phyloP scores from a whole-genome alignment of 805 yeast species.

The Teunomyces funiuensis region DNA sequence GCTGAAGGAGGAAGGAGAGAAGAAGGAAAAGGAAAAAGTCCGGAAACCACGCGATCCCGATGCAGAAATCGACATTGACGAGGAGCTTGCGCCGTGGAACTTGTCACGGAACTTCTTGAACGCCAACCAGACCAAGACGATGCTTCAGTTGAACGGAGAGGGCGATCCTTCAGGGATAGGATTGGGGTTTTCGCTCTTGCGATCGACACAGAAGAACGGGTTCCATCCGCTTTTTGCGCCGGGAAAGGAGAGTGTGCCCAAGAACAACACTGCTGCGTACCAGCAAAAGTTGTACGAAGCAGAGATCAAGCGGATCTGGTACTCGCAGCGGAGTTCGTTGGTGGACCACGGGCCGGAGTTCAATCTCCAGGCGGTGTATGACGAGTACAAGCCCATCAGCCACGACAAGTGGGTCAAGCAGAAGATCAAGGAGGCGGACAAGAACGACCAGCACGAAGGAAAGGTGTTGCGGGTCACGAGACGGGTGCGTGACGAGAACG shows the following conservation, averaged over 20 bases:
- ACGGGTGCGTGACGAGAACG: slow-evolving; percentile 79
- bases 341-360: slow-evolving; percentile 36
- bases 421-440: slow-evolving; percentile 35
- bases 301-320: slow-evolving; percentile 88
- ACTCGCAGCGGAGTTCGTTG: slow-evolving; percentile 68
- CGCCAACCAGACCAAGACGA: slow-evolving; percentile 95
- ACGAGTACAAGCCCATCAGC: slow-evolving; percentile 37
- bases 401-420: slow-evolving; percentile 33
- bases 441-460: slow-evolving; percentile 29
- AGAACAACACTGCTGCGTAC: slow-evolving; percentile 41
- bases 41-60: slow-evolving; percentile 30
- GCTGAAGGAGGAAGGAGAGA: slow-evolving; percentile 20
- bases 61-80: slow-evolving; percentile 64
- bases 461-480: slow-evolving; percentile 58
- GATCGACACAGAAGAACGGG: slow-evolving; percentile 95
- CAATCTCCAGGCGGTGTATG: slow-evolving; percentile 35
- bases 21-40: slow-evolving; percentile 21
- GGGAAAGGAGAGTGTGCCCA: slow-evolving; percentile 37
- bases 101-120: slow-evolving; percentile 85
- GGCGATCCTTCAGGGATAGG: slow-evolving; percentile 95
- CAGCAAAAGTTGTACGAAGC: slow-evolving; percentile 93
- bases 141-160: slow-evolving; percentile 90
- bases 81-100: slow-evolving; percentile 92
- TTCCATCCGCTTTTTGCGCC: slow-evolving; percentile 48
- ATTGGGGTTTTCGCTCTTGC: slow-evolving; percentile 80